Conservation (phyloP, 2,329 filamentous ascomycete species). For the Aureobasidium sp. region DNA sequence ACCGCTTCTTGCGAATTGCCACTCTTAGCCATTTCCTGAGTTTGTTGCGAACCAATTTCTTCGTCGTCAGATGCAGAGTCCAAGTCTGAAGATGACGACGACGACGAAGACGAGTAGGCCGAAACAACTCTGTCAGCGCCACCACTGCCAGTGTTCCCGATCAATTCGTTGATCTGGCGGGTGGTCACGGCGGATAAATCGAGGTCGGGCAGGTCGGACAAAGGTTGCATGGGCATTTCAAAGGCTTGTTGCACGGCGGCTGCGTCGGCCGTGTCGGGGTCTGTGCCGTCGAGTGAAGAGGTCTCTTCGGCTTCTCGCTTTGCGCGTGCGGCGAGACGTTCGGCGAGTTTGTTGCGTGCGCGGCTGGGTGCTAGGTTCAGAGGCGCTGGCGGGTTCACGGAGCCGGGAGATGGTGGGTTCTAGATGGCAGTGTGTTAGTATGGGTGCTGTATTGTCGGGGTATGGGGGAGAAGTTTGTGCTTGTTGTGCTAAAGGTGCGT, state of each 20-base stretch:
- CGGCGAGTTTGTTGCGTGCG: slow-evolving; percentile 83
- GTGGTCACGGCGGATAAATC: neutral
- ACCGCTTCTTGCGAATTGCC: neutral
- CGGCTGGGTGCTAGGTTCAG: slow-evolving; percentile 81
- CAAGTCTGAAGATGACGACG: slow-evolving; percentile 45
- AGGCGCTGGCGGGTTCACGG: slow-evolving; percentile 45
- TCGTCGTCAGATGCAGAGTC: slow-evolving; percentile 21
- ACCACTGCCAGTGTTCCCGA: neutral
- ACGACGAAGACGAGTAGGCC: slow-evolving; percentile 45
- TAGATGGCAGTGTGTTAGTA: neutral
- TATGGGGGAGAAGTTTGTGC: neutral
- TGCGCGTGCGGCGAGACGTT: slow-evolving; percentile 58
- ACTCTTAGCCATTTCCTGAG: slow-evolving; percentile 21
- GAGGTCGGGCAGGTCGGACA: slow-evolving; percentile 42
- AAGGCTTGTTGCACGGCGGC: slow-evolving; percentile 25
- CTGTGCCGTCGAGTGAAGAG: slow-evolving; percentile 19
- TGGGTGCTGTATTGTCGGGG: neutral
- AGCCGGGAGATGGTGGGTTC: slow-evolving; percentile 6
- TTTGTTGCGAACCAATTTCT: slow-evolving; percentile 10
- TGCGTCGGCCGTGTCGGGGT: slow-evolving; percentile 28
- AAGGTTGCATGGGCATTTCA: slow-evolving; percentile 27
- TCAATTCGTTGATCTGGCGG: slow-evolving; percentile 31
- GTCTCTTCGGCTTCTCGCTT: slow-evolving; percentile 22
- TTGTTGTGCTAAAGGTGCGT: neutral
- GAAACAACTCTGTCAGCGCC: slow-evolving; percentile 26